Conservation (phyloP, 768 basidiomycete genomes). For the Zangia roseola region DNA sequence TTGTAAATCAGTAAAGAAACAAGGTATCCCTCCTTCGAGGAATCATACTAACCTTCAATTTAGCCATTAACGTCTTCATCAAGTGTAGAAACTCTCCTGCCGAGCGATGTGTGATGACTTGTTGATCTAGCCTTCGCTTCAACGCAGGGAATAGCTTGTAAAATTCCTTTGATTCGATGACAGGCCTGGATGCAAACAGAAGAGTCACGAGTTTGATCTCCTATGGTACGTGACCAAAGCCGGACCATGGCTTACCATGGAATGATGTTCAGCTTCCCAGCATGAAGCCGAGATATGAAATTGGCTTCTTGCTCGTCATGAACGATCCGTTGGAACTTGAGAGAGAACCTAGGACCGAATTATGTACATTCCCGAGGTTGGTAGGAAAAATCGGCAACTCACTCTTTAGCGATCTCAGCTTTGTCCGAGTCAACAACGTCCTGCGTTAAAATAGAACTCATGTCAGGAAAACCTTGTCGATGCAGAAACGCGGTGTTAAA, state of each 20-base stretch:
- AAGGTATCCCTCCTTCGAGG: not conserved
- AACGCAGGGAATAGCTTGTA: constrained; percentile 52
- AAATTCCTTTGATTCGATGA: constrained; percentile 61
- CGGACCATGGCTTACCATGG: constrained; percentile 42
- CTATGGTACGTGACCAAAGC: too few relatives aligned
- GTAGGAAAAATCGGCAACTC: constrained; percentile 9
- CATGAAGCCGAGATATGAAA: constrained; percentile 60
- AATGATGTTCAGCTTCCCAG: constrained; percentile 53
- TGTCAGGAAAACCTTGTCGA: not conserved
- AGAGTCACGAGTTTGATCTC: not conserved
- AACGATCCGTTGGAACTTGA: constrained; percentile 63
- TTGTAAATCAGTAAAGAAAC: not conserved
- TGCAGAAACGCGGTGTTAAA: not conserved
- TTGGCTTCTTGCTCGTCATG: constrained; percentile 59
- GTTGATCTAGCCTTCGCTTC: constrained; percentile 47
- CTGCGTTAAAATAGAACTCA: constrained; percentile 28
- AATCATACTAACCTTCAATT: constrained; percentile 47
- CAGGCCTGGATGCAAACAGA: constrained; percentile 35
- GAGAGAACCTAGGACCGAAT: constrained; percentile 41
- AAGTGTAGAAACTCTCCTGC: constrained; percentile 56
- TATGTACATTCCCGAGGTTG: not conserved
- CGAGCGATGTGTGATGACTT: constrained; percentile 45
- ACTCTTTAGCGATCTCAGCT: constrained; percentile 58
- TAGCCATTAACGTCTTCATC: constrained; percentile 68
- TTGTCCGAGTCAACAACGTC: constrained; percentile 65